These are phyloP conservation scores for Chlamydomonas schloesseri DNA, from an alignment of 139 green algal genomes.

Conservation along the genomic window DNA sequence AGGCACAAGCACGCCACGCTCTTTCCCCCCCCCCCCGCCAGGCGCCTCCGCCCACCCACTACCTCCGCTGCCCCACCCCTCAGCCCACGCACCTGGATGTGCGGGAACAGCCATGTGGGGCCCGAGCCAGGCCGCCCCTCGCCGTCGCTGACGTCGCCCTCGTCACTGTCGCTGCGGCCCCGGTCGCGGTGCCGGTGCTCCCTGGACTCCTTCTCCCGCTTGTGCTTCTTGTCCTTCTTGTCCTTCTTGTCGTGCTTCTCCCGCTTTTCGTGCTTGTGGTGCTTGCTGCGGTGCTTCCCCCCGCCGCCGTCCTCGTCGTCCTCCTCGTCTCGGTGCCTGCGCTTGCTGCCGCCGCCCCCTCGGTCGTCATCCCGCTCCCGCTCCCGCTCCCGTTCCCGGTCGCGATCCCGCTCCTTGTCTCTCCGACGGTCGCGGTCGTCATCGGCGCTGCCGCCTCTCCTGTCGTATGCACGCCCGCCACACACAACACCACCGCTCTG, in stretches of 20 bases:
- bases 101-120: conserved; percentile 67
- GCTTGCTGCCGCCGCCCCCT: conserved; percentile 24
- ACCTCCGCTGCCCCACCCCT: no score
- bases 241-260: conserved; percentile 19
- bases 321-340: conserved; percentile 5
- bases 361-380: conserved; percentile 2
- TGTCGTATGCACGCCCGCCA: no score
- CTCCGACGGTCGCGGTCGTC: neutral
- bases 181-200: neutral
- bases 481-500: no score
- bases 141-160: neutral
- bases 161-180: neutral
- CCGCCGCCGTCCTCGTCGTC: neutral
- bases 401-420: neutral
- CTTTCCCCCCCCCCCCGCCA: no score
- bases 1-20: no score
- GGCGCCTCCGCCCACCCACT: no score
- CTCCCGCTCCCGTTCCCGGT: neutral
- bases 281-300: neutral
- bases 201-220: neutral
- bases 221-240: conserved; percentile 24
- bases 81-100: conserved; percentile 56
- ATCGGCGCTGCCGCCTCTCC: conserved; percentile 17
- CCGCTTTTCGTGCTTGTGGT: conserved; percentile 7
- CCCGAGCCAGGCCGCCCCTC: neutral